Evolutionary conservation across 257 asterid species (phyloP), one percentile per base, ranked within the genome.

Genomic region (Nicotiana obtusifolia): DNA sequence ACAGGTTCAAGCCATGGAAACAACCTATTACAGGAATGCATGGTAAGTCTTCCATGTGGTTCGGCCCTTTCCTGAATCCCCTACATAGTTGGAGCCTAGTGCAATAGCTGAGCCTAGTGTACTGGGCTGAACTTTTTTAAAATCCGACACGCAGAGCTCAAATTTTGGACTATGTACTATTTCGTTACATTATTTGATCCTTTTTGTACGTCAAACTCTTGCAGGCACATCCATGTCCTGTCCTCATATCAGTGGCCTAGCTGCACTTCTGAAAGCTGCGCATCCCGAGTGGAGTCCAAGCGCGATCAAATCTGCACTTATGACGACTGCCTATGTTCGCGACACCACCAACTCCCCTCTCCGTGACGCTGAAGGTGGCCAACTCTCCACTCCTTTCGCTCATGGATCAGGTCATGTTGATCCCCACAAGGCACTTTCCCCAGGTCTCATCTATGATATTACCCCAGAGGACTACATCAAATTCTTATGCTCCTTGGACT

Each of bases 221-320:
- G 56, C 44, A 89, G 92, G 92, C n/a, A 89, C 92, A 28, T 89
- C 92, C 6, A 87, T 89, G 92, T 89, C 92, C 6, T 89, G 92
- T 68, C 90, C 92, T 0, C 92, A 89, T 78, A 87, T 89, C 14
- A 89, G 92, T 61, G 92, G 92, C 13, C 64, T 89, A 65, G 90
- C 89, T 60, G 92, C 90, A 41, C n/a, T 89, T 68, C 57, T 89
- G 1, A 89, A 89, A 79, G 90, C 89, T 17, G 90, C 88, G 20
- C 92, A 89, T 77, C 90, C 88, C 20, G 85, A 86, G 0, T 89
- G 90, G 92, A 87, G 90, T 64, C 87, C 92, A 0, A 87, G 90
- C 54, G 89, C 87, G 2, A 86, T 89, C 87, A 89, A 87, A 30
- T 89, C 92, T 3, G 92, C 90, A 10, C 89, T 89, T 20, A 89